A percentile compares a stretch with the other conserved stretches of the same genome.
Evolutionary conservation across 768 basidiomycete species (phyloP).

Genomic region (Ephemerocybe angulata): DNA sequence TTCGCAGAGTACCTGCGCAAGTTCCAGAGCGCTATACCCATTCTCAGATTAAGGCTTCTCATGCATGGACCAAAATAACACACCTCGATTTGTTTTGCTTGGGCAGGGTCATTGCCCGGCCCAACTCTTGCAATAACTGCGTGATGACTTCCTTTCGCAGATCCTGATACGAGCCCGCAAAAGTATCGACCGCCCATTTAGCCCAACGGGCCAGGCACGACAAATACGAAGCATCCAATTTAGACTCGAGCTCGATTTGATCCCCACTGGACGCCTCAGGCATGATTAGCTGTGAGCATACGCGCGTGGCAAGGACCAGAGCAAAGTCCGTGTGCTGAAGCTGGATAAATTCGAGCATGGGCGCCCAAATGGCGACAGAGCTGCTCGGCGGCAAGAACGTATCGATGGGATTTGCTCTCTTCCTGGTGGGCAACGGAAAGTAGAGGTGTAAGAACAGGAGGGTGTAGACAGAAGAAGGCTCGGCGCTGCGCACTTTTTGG

Average conservation of each 20-base stretch:
- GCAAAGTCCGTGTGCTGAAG: constrained; percentile 54
- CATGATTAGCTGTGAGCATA: neutral
- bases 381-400: constrained; percentile 47
- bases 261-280: constrained; percentile 7
- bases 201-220: constrained; percentile 69
- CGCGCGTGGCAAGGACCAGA: constrained; percentile 25
- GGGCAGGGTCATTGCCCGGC: constrained; percentile 19
- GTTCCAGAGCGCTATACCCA: constrained; percentile 19
- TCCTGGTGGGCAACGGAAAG: constrained; percentile 51
- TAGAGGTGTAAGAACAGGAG: constrained; percentile 43
- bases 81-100: constrained; percentile 27
- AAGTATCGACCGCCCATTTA: constrained; percentile 52
- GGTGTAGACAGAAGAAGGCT: too few relatives aligned
- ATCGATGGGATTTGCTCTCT: constrained; percentile 42
- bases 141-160: constrained; percentile 44
- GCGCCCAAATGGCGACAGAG: constrained; percentile 62
- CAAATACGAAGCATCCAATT: constrained; percentile 44
- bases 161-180: constrained; percentile 25
- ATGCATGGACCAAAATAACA: constrained; percentile 26
- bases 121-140: constrained; percentile 45
- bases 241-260: constrained; percentile 9
- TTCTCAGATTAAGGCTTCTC: constrained; percentile 1
- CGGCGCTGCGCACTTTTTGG: constrained; percentile 62
- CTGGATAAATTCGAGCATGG: constrained; percentile 57
- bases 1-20: constrained; percentile 41